Evolutionary conservation across 257 asterid genomes (phyloP).

Genomic region (Forsythia viridissima): DNA sequence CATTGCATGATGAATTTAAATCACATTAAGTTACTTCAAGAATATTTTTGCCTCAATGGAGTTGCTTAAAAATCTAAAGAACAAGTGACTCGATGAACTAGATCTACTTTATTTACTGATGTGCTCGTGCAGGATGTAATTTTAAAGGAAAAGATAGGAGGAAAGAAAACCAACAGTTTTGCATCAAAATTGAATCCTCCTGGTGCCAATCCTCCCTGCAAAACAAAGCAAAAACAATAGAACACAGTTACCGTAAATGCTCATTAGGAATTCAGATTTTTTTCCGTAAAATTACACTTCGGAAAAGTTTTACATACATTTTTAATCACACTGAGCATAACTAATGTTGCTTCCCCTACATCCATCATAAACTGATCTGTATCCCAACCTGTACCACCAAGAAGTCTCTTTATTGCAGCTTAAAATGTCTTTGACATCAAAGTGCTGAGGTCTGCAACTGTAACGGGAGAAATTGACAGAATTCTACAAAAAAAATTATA

Average conservation of each 20-base stretch:
- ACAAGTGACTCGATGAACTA: neutral
- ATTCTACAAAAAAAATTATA: neutral
- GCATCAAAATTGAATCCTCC: constrained; percentile 99
- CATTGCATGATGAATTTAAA: neutral
- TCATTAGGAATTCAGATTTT: neutral
- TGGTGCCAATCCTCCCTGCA: constrained; percentile 92
- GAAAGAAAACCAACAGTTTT: constrained; percentile 58
- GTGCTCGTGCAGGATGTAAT: neutral
- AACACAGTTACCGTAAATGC: neutral
- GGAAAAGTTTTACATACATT: constrained; percentile 46
- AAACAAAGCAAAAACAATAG: constrained; percentile 14
- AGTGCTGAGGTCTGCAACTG: neutral
- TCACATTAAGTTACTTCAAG: neutral
- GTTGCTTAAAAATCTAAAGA: neutral
- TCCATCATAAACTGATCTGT: constrained; percentile 99
- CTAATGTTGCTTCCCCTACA: constrained; percentile 83
- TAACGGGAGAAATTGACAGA: neutral
- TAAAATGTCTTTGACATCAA: neutral
- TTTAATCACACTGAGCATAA: constrained; percentile 80
- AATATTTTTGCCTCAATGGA: neutral
- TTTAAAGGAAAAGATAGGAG: neutral
- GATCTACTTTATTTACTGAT: neutral
- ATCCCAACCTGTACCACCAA: constrained; percentile 81
- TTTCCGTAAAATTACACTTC: neutral
- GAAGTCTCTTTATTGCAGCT: constrained; percentile 1